Base-by-base conservation (phyloP, 257 asterid genomes). In the Solanum corneliomulleri region DNA sequence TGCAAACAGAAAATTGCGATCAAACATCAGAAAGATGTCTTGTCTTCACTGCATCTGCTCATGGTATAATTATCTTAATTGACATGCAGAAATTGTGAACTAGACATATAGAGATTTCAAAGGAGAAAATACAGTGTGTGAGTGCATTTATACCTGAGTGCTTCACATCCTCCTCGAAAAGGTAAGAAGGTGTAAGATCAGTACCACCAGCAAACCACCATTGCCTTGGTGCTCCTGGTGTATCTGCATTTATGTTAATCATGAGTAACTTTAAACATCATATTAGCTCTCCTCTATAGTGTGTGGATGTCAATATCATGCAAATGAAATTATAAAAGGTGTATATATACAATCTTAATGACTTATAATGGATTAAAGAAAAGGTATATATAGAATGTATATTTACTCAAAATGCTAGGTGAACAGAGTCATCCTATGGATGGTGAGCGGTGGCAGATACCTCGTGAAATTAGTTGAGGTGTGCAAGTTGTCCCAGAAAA, bases 121-220 rank as follows among this genome's bases (percentile, higher is more conserved):
- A 16, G 25, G 9, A 9, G 27, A 18, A 71, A 33, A 33, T 16
- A 23, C 78, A 71, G 21, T 71, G 13, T 71, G 78, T 33, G 44
- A 31, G 41, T 13, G 27, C 86, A 84, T 42, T 80, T 23, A 86
- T 95, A 97, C 99, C 98, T 89, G 95, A 95, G 90, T 95, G 99
- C 91, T 92, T 94, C 72, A 95, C 98, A 82, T 97, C 98, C 92
- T 95, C 99, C 90, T 97, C 97, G 90, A 95, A 94, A 88, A 97
- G 90, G 93, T 97, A 97, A 71, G 99, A 93, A 88, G 99, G 99
- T 58, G 98, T 95, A 91, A 95, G 90, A 92, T 97, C 98, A 33
- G 98, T 97, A 80, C 98, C 98, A 86, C 99, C 99, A 71, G 98
- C 98, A 90, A 97, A 97, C 98, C 99, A 97, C 99, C 99, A 97